Conservation (phyloP, 1,284 basidiomycete species). For the Apiotrichum gracile region DNA sequence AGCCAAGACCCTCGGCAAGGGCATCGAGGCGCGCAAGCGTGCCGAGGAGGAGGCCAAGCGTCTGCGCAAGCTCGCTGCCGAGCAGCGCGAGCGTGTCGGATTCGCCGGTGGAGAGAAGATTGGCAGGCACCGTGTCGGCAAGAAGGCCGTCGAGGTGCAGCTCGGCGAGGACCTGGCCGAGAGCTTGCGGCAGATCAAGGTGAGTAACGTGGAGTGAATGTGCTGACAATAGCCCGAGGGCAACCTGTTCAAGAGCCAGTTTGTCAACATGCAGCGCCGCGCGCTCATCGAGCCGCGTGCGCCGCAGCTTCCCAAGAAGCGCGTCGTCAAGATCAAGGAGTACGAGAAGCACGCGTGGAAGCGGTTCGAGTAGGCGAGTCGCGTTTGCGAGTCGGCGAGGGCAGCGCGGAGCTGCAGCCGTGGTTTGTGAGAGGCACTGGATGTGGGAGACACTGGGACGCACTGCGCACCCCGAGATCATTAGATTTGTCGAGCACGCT, state of each 20-base stretch:
- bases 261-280: conserved; percentile 53
- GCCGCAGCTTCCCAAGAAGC: conserved; percentile 64
- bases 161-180: conserved; percentile 87
- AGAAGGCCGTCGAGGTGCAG: conserved; percentile 71
- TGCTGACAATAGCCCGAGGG: conserved; percentile 66
- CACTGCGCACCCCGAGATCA: background rate
- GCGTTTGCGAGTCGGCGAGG: too few relatives aligned
- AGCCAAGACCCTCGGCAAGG: conserved; percentile 25
- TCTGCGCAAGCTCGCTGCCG: conserved; percentile 49
- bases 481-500: background rate
- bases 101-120: conserved; percentile 57
- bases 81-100: conserved; percentile 56
- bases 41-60: conserved; percentile 25
- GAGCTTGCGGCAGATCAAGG: conserved; percentile 75
- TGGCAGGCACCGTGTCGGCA: conserved; percentile 69
- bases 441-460: background rate
- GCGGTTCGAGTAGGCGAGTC: conserved; percentile 54
- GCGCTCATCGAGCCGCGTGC: conserved; percentile 50
- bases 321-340: conserved; percentile 58
- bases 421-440: background rate
- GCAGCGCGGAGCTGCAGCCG: too few relatives aligned
- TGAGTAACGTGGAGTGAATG: conserved; percentile 42
- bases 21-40: conserved; percentile 22
- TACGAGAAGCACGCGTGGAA: conserved; percentile 90
- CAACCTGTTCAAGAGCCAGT: conserved; percentile 85